Conservation (phyloP, 108 stramenopile species). For the Nitzschia putrida region DNA sequence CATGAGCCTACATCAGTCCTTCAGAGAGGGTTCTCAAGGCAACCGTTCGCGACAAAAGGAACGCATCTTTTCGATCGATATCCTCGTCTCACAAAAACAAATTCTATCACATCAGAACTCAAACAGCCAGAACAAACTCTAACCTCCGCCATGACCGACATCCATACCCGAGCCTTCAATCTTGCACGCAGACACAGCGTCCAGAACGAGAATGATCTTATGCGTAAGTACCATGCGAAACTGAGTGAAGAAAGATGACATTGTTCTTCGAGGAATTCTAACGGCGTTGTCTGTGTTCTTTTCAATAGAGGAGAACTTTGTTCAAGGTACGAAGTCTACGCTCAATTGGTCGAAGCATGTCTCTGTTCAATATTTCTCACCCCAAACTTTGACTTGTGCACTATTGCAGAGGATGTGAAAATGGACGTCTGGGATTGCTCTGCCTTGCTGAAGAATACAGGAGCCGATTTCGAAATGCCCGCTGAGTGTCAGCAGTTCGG, state of each 20-base stretch:
- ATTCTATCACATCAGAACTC: background rate
- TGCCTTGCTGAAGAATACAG: slow-evolving; percentile 1
- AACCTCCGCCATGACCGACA: background rate
- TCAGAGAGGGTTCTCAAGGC: background rate
- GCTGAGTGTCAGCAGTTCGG: slow-evolving; percentile 26
- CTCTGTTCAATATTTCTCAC: background rate
- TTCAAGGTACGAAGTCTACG: slow-evolving; percentile 5
- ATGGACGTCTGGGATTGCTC: background rate
- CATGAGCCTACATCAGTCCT: background rate
- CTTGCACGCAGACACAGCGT: slow-evolving; percentile 32
- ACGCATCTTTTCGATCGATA: slow-evolving; percentile 1
- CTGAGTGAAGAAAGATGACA: no score
- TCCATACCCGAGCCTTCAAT: slow-evolving; percentile 31
- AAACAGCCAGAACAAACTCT: background rate
- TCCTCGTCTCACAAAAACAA: background rate
- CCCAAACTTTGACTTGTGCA: background rate
- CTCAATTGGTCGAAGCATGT: background rate
- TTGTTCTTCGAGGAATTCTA: slow-evolving; percentile 1
- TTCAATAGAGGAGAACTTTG: slow-evolving; percentile 16
- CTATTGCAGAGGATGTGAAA: background rate
- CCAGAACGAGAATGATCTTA: slow-evolving; percentile 35
- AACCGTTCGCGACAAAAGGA: background rate
- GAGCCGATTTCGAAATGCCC: slow-evolving; percentile 25
- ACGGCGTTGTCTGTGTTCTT: background rate
- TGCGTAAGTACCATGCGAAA: slow-evolving; percentile 27